Conservation (phyloP, 441 rosid species). For the Aleurites moluccanus region DNA sequence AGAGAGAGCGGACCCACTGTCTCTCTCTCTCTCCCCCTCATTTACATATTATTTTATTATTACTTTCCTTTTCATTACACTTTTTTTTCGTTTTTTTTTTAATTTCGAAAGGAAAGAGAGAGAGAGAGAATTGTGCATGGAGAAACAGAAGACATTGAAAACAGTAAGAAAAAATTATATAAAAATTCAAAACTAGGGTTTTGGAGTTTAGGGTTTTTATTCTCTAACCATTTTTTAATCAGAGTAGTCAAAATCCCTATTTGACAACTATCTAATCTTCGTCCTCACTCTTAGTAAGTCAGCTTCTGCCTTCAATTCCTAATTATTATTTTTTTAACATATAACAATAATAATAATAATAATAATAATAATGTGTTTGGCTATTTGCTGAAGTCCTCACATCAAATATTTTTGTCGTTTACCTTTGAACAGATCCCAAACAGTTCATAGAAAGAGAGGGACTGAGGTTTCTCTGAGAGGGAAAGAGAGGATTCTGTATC, state of each 20-base stretch:
- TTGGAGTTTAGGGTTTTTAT: too few species aligned
- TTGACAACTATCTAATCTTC: too few species aligned
- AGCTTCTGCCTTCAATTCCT: slow-evolving; percentile 11
- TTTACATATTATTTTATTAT: background rate
- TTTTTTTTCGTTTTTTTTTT: background rate
- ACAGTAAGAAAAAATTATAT: background rate
- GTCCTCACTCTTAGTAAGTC: slow-evolving; percentile 16
- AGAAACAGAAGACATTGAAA: slow-evolving; percentile 18
- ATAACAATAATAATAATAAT: background rate
- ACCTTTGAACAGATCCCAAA: slow-evolving; percentile 35
- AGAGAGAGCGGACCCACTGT: slow-evolving; percentile 26
- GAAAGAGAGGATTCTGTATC: slow-evolving; percentile 14
- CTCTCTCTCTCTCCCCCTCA: slow-evolving; percentile 1
- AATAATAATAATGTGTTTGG: too few species aligned
- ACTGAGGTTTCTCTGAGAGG: background rate
- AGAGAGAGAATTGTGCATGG: background rate
- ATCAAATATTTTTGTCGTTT: slow-evolving; percentile 28
- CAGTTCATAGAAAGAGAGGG: slow-evolving; percentile 6
- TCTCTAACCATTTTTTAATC: too few species aligned
- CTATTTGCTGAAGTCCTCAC: background rate
- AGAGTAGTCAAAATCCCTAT: too few species aligned
- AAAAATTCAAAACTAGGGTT: background rate
- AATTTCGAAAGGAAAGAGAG: background rate
- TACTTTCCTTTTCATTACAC: slow-evolving; percentile 3
- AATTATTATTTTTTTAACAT: slow-evolving; percentile 7